Base-by-base conservation (phyloP, 2,329 filamentous ascomycete species). In the Aureobasidium vineae region DNA sequence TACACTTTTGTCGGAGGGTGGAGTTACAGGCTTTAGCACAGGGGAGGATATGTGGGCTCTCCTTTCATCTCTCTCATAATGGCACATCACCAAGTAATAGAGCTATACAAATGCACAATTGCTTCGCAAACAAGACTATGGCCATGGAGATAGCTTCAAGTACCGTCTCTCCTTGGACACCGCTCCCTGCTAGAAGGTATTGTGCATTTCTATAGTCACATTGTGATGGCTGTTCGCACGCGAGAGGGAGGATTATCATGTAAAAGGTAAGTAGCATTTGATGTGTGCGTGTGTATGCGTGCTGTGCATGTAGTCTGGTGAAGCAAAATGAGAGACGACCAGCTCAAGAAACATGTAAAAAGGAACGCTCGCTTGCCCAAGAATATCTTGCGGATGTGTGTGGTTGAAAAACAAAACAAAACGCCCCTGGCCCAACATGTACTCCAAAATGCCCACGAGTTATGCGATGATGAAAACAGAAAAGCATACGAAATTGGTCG, bases 361-460 rank as follows among this genome's bases (percentile, higher is more conserved):
- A 61, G 57, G 33, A 63, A 52, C 59, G 59, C 59, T 63, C 36
- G 59, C 59, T 63, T 50, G 45, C 47, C 45, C 59, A 63, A 63
- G 31, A 52, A 45, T 36, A 61, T 59, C 40, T 61, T 50, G 57
- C 19, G 41, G 31, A 49, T 61, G 57, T 21, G 57, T n/a, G 31
- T 60, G 33, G 59, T 52, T 26, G 23, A 21, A 31, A 53, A 54
- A 54, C 47, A 31, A 53, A 54, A 54, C 47, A 33, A 38, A 63
- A 63, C 59, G 33, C 59, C 59, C 31, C 47, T 13, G 3, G 31
- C 16, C 47, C 31, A 52, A 50, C 45, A 63, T 63, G 47, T 63
- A 63, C 59, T 63, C 59, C 59, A 63, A 61, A 45, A 63, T 63
- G 33, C 57, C 45, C 45, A 63, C 6, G 26, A 47, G 40, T 60